Percentiles rank a stretch among this genome's conserved stretches.
phyloP scores from a whole-genome alignment of 352 stramenopile genomes.

The Pythium grandisporangium region DNA sequence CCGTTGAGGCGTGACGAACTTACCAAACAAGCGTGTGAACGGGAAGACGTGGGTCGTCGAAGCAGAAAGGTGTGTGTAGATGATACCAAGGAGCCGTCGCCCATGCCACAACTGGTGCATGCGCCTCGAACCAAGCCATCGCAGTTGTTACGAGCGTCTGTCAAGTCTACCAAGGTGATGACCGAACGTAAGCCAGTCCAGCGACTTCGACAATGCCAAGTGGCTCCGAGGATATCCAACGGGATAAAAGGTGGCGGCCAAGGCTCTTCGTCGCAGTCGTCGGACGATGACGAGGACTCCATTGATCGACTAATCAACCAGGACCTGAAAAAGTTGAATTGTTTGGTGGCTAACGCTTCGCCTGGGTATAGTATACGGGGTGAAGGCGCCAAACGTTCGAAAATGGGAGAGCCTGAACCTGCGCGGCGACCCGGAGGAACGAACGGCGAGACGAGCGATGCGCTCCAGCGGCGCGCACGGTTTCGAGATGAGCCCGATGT shows the following conservation, averaged over 20 bases:
- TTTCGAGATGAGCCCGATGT: conserved; percentile 12
- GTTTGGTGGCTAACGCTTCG: conserved; percentile 29
- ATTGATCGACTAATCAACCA: conserved; percentile 37
- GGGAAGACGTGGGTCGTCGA: too few species aligned
- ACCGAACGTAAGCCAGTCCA: conserved; percentile 1
- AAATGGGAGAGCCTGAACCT: not conserved
- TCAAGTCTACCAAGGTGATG: conserved; percentile 1
- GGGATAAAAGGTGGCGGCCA: conserved; percentile 17
- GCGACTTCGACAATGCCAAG: not conserved
- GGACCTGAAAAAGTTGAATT: conserved; percentile 31
- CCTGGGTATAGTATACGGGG: too few species aligned
- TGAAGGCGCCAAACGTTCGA: too few species aligned
- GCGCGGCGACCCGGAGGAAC: conserved; percentile 9
- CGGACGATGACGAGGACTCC: conserved; percentile 15
- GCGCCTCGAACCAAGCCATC: conserved; percentile 31
- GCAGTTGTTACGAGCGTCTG: conserved; percentile 9
- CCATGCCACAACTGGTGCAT: conserved; percentile 39
- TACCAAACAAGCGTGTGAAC: too few species aligned
- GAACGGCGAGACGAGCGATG: conserved; percentile 17
- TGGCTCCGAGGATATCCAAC: conserved; percentile 5
- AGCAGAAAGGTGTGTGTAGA: not conserved
- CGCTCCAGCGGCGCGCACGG: conserved; percentile 22
- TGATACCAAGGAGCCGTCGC: conserved; percentile 12
- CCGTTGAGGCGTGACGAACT: too few species aligned
- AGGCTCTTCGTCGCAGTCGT: conserved; percentile 8